A percentile compares a stretch with the other conserved stretches of the same genome.
These are phyloP conservation scores for Rhodamnia rubescens DNA, from an alignment of 345 rosid genomes.

Conservation along the genomic window DNA sequence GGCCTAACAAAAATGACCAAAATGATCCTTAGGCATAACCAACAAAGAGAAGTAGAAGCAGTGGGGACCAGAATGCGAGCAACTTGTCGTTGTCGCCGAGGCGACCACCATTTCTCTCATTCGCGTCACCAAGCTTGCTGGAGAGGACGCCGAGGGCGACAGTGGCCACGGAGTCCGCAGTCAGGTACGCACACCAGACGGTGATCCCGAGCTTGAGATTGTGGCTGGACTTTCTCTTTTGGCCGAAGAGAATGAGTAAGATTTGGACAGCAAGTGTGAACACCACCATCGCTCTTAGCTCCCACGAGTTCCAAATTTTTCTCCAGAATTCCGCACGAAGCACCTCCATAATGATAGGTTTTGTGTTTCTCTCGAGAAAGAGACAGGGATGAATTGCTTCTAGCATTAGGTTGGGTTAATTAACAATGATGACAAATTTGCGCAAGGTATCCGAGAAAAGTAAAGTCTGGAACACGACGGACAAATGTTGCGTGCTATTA, in stretches of 20 bases:
- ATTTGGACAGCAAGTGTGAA: neutral
- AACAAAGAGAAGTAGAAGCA: conserved; percentile 18
- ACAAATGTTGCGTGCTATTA: no score
- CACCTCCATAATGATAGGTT: no score
- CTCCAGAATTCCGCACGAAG: neutral
- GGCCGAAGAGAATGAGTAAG: neutral
- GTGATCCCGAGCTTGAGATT: neutral
- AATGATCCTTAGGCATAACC: no score
- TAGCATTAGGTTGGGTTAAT: no score
- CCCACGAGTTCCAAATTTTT: neutral
- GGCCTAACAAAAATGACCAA: no score
- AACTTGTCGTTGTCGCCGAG: neutral
- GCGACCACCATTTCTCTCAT: neutral
- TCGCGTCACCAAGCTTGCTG: neutral
- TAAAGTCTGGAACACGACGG: no score
- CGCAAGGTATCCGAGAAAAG: no score
- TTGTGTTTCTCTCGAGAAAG: no score
- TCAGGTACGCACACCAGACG: neutral
- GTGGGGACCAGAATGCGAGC: conserved; percentile 18
- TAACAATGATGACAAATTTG: no score
- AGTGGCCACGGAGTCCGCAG: neutral
- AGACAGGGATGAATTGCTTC: no score
- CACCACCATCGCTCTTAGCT: neutral
- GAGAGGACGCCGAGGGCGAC: neutral
- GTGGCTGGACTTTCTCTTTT: neutral